Evolutionary conservation across 2,329 filamentous ascomycete species (phyloP).

Genomic region (Clonostachys sp.): DNA sequence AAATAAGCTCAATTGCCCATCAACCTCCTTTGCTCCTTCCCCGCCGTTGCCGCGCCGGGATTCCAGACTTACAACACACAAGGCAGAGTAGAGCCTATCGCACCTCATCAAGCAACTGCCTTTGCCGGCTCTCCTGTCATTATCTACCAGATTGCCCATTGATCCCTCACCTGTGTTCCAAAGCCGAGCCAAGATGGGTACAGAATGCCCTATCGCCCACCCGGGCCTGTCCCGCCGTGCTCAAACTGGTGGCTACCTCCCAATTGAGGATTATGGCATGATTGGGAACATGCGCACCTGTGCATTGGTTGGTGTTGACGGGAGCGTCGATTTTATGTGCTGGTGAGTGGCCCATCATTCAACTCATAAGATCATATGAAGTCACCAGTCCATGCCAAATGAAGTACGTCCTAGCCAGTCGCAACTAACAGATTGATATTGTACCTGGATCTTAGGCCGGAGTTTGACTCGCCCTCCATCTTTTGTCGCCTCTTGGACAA

Average conservation of each 20-base stretch:
- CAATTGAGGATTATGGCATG: conserved; percentile 74
- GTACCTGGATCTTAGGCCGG: conserved; percentile 45
- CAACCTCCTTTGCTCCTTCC: too few relatives aligned
- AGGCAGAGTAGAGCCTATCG: too few relatives aligned
- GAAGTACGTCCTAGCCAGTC: too few relatives aligned
- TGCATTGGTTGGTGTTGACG: conserved; percentile 69
- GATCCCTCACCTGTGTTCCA: not conserved
- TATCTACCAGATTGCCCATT: too few relatives aligned
- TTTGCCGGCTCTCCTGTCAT: too few relatives aligned
- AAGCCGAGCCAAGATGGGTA: conserved; percentile 5
- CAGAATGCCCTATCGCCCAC: conserved; percentile 14
- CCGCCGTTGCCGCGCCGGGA: too few relatives aligned
- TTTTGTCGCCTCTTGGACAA: conserved; percentile 74
- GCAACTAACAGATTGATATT: too few relatives aligned
- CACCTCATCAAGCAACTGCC: too few relatives aligned
- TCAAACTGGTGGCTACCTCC: conserved; percentile 44
- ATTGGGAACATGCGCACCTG: conserved; percentile 80
- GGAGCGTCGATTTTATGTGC: conserved; percentile 74
- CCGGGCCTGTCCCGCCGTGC: conserved; percentile 21
- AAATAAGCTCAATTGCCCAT: too few relatives aligned
- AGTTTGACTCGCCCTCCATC: conserved; percentile 73
- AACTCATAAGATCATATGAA: not conserved
- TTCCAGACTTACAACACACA: too few relatives aligned
- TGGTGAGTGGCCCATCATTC: conserved; percentile 42
- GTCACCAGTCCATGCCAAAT: not conserved